These are phyloP conservation scores for Lepiota subincarnata DNA, from an alignment of 768 basidiomycete species.

Conservation along the genomic window DNA sequence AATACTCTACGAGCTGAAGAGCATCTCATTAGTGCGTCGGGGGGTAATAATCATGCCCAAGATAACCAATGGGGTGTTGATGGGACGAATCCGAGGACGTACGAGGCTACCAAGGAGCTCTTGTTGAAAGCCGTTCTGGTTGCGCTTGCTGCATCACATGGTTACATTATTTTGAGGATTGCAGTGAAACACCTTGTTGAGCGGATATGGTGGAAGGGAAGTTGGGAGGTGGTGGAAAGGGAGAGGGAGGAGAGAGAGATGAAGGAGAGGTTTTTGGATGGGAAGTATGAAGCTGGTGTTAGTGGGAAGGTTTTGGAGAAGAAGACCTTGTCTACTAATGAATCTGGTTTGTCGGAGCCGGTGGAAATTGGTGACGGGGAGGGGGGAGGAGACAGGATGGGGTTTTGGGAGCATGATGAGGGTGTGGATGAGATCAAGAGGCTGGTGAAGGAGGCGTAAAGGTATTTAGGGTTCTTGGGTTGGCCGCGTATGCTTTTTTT, in stretches of 20 bases:
- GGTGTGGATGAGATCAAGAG: conserved; percentile 69
- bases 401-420: conserved; percentile 72
- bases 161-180: conserved; percentile 65
- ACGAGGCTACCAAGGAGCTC: conserved; percentile 43
- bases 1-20: conserved; percentile 17
- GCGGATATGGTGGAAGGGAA: conserved; percentile 73
- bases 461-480: background rate
- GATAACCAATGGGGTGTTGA: conserved; percentile 20
- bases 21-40: conserved; percentile 19
- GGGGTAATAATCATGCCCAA: background rate
- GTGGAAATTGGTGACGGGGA: conserved; percentile 16
- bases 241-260: conserved; percentile 50
- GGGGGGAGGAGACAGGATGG: conserved; percentile 16
- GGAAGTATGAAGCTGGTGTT: conserved; percentile 11
- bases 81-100: conserved; percentile 16
- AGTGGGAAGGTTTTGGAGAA: conserved; percentile 13
- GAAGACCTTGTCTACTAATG: conserved; percentile 12
- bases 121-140: conserved; percentile 65
- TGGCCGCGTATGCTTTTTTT: background rate
- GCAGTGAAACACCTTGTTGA: conserved; percentile 67
- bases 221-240: conserved; percentile 56
- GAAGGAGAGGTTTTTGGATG: conserved; percentile 35
- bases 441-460: conserved; percentile 54
- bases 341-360: conserved; percentile 5
- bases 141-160: conserved; percentile 83